Evolutionary conservation across 2,329 filamentous ascomycete genomes (phyloP), one percentile per base, ranked within the genome.

Genomic region (Dactylellina cionopaga): DNA sequence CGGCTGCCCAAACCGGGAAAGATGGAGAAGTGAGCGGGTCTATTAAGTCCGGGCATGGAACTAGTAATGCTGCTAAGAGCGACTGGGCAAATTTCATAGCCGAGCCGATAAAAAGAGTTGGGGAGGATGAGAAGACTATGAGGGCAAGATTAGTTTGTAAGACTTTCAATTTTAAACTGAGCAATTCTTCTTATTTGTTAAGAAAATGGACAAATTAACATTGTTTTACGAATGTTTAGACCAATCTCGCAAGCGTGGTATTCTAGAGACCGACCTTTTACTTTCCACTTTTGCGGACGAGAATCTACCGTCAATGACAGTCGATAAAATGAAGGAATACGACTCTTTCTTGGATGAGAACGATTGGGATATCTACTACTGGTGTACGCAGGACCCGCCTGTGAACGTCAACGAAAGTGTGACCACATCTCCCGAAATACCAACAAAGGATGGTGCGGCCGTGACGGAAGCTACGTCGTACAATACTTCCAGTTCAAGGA

Each of bases 351-450:
- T 99, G 64, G 95, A 99, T 81, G 95, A 99, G 83, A 99, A 99
- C 81, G 95, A 99, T 83, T 99, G 95, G 95, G 95, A 99, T 80
- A 97, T 99, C 74, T 99, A 99, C 85, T 99, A 99, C 85, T 99
- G 95, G 95, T 92, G 91, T 2, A 99, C 95, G 13, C 95, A 99
- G 81, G 88, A 92, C 77, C 85, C 89, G 10, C 82, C 86, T 3
- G 82, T 84, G 0, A 85, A 85, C n/a, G 85, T 87, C 31, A 80
- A 83, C 58, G 83, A 87, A 65, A 84, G 84, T 47, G 84, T 85
- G 3, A 85, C 87, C 75, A 84, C 85, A 25, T 82, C 81, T 24
- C 81, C 81, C n/a, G 78, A 81, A 1, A 80, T 80, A 19, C 29
- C 74, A 6, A 64, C 76, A 51, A 76, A 74, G 75, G 80, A 59